These are phyloP conservation scores for Pichia rugopelliculosa DNA, from an alignment of 805 yeast genomes.

Conservation along the genomic window DNA sequence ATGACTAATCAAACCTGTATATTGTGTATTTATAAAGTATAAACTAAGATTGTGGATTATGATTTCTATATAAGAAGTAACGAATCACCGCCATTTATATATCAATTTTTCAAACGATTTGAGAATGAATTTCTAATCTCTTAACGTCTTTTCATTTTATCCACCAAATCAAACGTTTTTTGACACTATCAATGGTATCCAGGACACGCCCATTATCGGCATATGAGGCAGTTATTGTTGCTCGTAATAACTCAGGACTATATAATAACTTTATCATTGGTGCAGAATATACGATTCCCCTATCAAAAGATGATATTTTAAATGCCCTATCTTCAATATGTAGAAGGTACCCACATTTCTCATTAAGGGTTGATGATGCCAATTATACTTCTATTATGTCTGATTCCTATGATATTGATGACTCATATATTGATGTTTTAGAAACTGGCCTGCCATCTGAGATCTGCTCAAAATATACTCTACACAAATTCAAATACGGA, in stretches of 20 bases:
- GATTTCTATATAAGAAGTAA: too few species aligned
- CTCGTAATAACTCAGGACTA: not conserved
- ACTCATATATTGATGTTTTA: not conserved
- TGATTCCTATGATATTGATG: not conserved
- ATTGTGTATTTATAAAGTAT: not conserved
- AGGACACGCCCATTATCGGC: constrained; percentile 7
- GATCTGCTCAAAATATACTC: constrained; percentile 3
- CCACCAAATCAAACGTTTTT: too few species aligned
- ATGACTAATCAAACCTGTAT: not conserved
- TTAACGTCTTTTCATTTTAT: not conserved
- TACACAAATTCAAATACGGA: constrained; percentile 1
- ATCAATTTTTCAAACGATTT: too few species aligned
- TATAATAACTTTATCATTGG: constrained; percentile 9
- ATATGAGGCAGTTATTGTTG: constrained; percentile 3
- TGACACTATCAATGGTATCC: not conserved
- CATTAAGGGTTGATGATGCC: constrained; percentile 4
- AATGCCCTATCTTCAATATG: constrained; percentile 1
- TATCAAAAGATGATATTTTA: not conserved
- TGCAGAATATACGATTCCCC: constrained; percentile 1
- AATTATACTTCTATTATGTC: not conserved
- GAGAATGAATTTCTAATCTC: too few species aligned
- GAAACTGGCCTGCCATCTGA: not conserved
- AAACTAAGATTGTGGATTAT: not conserved
- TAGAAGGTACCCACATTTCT: constrained; percentile 8
- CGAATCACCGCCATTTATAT: too few species aligned